Conservation (phyloP, 345 rosid genomes). For the Lepidium africanum region DNA sequence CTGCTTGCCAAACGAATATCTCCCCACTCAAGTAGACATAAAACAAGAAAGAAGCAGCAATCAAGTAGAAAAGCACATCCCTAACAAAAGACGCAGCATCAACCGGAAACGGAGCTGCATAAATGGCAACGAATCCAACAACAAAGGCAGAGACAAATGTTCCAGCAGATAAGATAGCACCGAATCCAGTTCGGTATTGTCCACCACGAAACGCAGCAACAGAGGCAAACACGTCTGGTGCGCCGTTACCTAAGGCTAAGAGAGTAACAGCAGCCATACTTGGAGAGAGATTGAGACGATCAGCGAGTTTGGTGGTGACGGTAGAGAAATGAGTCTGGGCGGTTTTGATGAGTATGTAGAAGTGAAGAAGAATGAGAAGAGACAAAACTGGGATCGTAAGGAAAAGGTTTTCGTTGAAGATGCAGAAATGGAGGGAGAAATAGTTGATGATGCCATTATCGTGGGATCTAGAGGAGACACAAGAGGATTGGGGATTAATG, state of each 20-base stretch:
- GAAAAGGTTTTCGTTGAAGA: conserved; percentile 35
- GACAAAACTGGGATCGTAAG: conserved; percentile 55
- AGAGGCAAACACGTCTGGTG: conserved; percentile 90
- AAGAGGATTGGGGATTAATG: not conserved
- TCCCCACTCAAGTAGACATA: conserved; percentile 94
- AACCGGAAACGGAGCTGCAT: conserved; percentile 77
- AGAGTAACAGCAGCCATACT: conserved; percentile 93
- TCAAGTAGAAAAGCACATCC: conserved; percentile 74
- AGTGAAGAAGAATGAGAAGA: conserved; percentile 56
- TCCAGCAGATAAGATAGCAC: conserved; percentile 88
- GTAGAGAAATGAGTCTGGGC: conserved; percentile 89
- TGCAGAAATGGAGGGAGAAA: conserved; percentile 54
- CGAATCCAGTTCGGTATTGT: conserved; percentile 81
- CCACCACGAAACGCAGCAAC: conserved; percentile 77
- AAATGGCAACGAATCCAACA: conserved; percentile 89
- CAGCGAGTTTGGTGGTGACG: conserved; percentile 79
- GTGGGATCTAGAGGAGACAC: conserved; percentile 26
- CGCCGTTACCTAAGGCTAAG: conserved; percentile 87
- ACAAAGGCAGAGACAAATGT: conserved; percentile 87
- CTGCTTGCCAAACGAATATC: conserved; percentile 88
- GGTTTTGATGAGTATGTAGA: conserved; percentile 85
- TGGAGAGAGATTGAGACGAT: conserved; percentile 66
- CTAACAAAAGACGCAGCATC: conserved; percentile 66
- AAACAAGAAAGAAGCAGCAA: conserved; percentile 66
- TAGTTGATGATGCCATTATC: conserved; percentile 54